Conservation (phyloP, 768 basidiomycete species). For the Tricholoma flavovirens region DNA sequence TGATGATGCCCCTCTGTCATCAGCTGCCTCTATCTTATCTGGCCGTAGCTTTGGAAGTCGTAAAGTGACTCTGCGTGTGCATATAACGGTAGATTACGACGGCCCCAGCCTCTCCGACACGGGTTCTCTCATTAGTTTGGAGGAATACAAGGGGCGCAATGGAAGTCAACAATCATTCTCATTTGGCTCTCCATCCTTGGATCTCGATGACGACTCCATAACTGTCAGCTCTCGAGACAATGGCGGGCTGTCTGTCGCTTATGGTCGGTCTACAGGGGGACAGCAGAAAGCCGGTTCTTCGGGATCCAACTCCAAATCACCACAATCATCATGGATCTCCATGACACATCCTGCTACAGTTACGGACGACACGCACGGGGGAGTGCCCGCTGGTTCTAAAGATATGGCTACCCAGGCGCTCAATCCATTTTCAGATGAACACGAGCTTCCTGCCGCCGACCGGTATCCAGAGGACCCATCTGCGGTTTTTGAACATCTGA, state of each 20-base stretch:
- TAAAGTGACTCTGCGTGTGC: slow-evolving; percentile 73
- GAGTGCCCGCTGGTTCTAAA: neutral
- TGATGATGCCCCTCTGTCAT: slow-evolving; percentile 68
- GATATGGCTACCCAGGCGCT: neutral
- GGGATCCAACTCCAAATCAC: slow-evolving; percentile 4
- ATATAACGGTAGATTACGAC: slow-evolving; percentile 83
- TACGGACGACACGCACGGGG: neutral
- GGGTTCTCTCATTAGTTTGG: slow-evolving; percentile 71
- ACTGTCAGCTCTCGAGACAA: slow-evolving; percentile 72
- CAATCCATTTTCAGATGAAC: slow-evolving; percentile 25
- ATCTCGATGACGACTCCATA: slow-evolving; percentile 65
- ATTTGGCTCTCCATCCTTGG: slow-evolving; percentile 35
- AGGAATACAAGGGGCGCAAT: slow-evolving; percentile 61
- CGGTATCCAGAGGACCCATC: slow-evolving; percentile 36
- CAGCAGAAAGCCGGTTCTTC: slow-evolving; percentile 2
- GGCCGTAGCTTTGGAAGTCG: slow-evolving; percentile 59
- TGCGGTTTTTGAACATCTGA: slow-evolving; percentile 53
- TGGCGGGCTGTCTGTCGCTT: slow-evolving; percentile 25
- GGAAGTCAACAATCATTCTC: slow-evolving; percentile 54
- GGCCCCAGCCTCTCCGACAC: slow-evolving; percentile 89
- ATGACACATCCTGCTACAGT: slow-evolving; percentile 6
- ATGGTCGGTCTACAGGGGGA: slow-evolving; percentile 1
- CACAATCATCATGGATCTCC: slow-evolving; percentile 7
- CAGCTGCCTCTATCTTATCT: slow-evolving; percentile 69
- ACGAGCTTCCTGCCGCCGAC: slow-evolving; percentile 20